Conservation (phyloP, 2,329 filamentous ascomycete species). For the Ilyonectria robusta region DNA sequence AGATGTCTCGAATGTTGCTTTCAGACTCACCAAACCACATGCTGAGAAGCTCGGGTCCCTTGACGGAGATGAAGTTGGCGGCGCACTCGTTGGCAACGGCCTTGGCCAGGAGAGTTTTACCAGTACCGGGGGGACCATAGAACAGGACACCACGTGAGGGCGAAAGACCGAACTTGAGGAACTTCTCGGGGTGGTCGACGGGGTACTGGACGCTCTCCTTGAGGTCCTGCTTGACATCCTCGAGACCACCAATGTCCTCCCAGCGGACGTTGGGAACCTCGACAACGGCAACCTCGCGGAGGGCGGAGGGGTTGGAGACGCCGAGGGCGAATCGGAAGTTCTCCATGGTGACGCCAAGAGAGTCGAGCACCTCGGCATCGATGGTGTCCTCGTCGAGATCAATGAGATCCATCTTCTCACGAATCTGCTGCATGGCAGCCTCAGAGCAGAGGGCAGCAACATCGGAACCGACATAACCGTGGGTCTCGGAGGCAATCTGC, state of each 20-base stretch:
- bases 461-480: conserved; percentile 99
- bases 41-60: conserved; percentile 96
- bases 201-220: conserved; percentile 99
- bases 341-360: conserved; percentile 98
- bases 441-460: conserved; percentile 98
- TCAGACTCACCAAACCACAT: conserved; percentile 99
- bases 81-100: conserved; percentile 99
- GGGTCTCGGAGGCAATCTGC: conserved; percentile 96
- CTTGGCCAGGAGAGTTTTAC: conserved; percentile 99
- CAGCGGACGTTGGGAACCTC: conserved; percentile 99
- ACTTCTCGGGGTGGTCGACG: conserved; percentile 99
- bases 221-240: conserved; percentile 99
- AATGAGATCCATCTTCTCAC: conserved; percentile 99
- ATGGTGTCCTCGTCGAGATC: conserved; percentile 99
- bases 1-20: conserved; percentile 99
- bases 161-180: conserved; percentile 99
- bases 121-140: conserved; percentile 99
- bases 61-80: conserved; percentile 99
- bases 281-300: conserved; percentile 98
- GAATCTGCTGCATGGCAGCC: conserved; percentile 99
- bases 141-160: conserved; percentile 98
- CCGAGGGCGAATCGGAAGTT: conserved; percentile 99
- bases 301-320: conserved; percentile 97
- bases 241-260: conserved; percentile 99
- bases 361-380: conserved; percentile 97